Base-by-base conservation (phyloP, 2,329 filamentous ascomycete genomes). In the Madurella mycetomatis region DNA sequence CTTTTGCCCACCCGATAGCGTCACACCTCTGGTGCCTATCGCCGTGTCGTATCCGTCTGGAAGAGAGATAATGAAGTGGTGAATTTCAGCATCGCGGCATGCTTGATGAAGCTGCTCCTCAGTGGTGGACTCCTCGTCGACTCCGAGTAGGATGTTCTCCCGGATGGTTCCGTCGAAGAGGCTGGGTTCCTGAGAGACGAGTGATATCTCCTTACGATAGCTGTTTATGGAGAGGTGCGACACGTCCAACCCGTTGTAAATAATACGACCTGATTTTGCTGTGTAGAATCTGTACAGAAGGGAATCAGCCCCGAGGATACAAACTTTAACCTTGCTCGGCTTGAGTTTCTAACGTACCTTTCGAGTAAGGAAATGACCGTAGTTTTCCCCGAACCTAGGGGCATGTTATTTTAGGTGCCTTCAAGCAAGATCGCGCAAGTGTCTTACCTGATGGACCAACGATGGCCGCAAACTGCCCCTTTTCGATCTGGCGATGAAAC, bases 1-100 rank as follows among this genome's bases (percentile, higher is more conserved):
- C 53, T 85, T 85, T 70, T 89, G 86, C 0, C 86, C 86, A 11
- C 86, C 86, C 0, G 77, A 81, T 2, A 84, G 65, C 2, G 80
- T 79, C 0, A 85, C 80, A 16, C 87, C 87, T 44, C 81, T 78
- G 45, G 83, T 83, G 31, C 87, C 87, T 15, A 89, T 76, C 47
- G 80, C 70, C 0, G 87, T 90, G 59, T 81, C 75, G 69, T 88
- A 88, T 1, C 85, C 85, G 9, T 84, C 77, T 3, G 63, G 64
- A 4, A 66, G 58, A 1, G 63, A 64, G 15, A 55, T 45, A 31
- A 66, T 64, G 43, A 65, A 65, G 47, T 68, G 63, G 57, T 67
- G 65, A 25, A 67, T 65, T 56, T 64, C 65, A 5, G 65, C 66
- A 42, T 64, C 63, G 3, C 62, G 61, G 19, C 64, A 66, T 2